These are phyloP conservation scores for Chlorella sp. DNA, from an alignment of 139 green algal species.

Conservation along the genomic window DNA sequence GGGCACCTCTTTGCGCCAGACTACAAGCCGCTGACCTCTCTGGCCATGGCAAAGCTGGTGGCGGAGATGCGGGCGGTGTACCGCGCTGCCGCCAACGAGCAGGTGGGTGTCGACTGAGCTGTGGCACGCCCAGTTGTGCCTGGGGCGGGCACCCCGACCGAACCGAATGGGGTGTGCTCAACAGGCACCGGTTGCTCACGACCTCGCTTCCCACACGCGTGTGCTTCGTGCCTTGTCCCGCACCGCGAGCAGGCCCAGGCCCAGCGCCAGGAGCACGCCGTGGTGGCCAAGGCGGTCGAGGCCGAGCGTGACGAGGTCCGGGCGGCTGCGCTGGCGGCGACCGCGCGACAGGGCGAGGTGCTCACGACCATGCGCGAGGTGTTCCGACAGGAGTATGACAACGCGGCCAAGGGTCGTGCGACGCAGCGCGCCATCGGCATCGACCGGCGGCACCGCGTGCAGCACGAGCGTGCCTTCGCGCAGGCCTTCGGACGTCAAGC, in stretches of 20 bases:
- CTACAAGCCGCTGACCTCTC: constrained; percentile 11
- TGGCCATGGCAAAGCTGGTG: constrained; percentile 21
- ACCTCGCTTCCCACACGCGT: too few relatives aligned
- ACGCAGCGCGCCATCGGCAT: not conserved
- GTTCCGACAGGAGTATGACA: not conserved
- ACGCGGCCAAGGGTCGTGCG: not conserved
- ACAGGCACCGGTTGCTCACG: too few relatives aligned
- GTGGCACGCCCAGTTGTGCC: too few relatives aligned
- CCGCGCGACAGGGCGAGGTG: not conserved
- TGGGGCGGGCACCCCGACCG: too few relatives aligned
- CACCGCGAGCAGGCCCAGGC: not conserved
- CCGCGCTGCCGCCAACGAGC: constrained; percentile 9
- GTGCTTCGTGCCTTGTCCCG: not conserved
- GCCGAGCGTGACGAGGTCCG: not conserved
- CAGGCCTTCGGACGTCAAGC: not conserved
- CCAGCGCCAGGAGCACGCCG: not conserved
- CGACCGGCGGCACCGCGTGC: not conserved
- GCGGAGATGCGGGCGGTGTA: constrained; percentile 30
- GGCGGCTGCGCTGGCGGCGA: not conserved
- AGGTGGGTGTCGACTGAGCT: too few relatives aligned
- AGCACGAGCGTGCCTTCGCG: not conserved
- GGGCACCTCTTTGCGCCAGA: constrained; percentile 14
- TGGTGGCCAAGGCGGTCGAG: not conserved
- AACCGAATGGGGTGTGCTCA: too few relatives aligned
- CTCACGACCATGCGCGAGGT: not conserved